Base-by-base conservation (phyloP, 495 filamentous ascomycete species). In the Penicillium mononematosum region DNA sequence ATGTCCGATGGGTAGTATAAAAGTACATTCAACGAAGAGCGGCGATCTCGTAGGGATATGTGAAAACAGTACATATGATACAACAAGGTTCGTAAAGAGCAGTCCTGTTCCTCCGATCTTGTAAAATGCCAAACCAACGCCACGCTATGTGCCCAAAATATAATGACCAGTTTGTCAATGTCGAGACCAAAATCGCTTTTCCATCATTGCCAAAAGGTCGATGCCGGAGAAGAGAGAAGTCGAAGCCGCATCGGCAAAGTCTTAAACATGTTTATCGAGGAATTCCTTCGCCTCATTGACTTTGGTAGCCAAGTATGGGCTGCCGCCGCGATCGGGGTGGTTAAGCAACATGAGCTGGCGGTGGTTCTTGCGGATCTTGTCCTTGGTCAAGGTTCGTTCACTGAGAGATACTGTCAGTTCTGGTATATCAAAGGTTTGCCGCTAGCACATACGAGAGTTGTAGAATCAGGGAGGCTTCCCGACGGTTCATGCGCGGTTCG, bases 261-360 rank as follows among this genome's bases (percentile, higher is more conserved):
- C 46, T 62, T 60, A 77, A 32, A 51, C 51, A 41, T 75, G 65
- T 77, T 96, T 98, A 72, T 98, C 93, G 65, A 98, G 68, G 61
- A 97, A 87, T 71, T 98, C 93, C 72, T 98, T 98, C 41, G 93
- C 93, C 73, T 98, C 93, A 73, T 98, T 98, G 70, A 98, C 88
- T 71, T 98, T 98, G 45, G 91, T 96, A 9, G 94, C 94, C 53
- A 98, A 71, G 71, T 97, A 99, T 31, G 94, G 94, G 70, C 92
- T 96, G 19, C 94, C 94, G 50, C 94, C 94, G 59, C 94, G 90
- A 75, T 99, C 94, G 31, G 94, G 94, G 75, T 99, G 94, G 76
- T 99, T 99, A 58, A 95, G 78, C 50, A 99, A 83, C 94, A 99
- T 99, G 50, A 98, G 85, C 58, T 89, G 90, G 34, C 94, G 85